A percentile compares a stretch with the other conserved stretches of the same genome.
phyloP scores from a whole-genome alignment of 2,329 filamentous ascomycete genomes.

The Dothistroma pini region DNA sequence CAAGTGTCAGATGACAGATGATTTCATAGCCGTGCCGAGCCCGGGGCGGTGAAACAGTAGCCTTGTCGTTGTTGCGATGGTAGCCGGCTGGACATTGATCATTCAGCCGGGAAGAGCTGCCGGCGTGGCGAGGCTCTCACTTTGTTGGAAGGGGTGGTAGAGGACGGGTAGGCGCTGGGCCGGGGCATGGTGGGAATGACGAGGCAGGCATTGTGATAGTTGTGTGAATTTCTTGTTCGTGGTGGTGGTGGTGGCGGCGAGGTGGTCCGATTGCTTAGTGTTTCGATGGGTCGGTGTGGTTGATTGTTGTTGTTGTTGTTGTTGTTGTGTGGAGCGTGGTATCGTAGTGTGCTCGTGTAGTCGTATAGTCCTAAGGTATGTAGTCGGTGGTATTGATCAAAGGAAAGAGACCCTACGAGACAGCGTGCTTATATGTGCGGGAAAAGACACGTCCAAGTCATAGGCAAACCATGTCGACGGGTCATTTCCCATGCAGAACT shows the following conservation, averaged over 20 bases:
- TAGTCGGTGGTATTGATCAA: not conserved
- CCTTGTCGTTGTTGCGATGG: conserved; percentile 3
- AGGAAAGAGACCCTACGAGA: not conserved
- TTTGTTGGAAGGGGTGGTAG: conserved; percentile 44
- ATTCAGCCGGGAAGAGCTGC: not conserved
- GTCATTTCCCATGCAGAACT: conserved; percentile 27
- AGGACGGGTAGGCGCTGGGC: conserved; percentile 47
- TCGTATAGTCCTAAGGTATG: conserved; percentile 6
- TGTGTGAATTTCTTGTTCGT: conserved; percentile 1
- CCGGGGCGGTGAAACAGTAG: not conserved
- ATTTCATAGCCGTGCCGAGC: not conserved
- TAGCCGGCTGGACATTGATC: not conserved
- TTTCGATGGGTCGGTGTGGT: not conserved
- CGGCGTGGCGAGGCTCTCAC: conserved; percentile 27
- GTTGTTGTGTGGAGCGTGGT: not conserved
- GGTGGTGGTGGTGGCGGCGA: not conserved
- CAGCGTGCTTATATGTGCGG: conserved; percentile 17
- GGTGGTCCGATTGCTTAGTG: not conserved
- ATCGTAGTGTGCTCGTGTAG: conserved; percentile 6
- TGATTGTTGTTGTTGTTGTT: not conserved
- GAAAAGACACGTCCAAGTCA: conserved; percentile 8
- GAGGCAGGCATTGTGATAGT: conserved; percentile 37
- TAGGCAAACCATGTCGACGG: conserved; percentile 15
- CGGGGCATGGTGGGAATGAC: conserved; percentile 47
- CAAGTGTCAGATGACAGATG: not conserved